Evolutionary conservation across 2,329 filamentous ascomycete genomes (phyloP), one percentile per base, ranked within the genome.

Genomic region (Curvularia sp.): DNA sequence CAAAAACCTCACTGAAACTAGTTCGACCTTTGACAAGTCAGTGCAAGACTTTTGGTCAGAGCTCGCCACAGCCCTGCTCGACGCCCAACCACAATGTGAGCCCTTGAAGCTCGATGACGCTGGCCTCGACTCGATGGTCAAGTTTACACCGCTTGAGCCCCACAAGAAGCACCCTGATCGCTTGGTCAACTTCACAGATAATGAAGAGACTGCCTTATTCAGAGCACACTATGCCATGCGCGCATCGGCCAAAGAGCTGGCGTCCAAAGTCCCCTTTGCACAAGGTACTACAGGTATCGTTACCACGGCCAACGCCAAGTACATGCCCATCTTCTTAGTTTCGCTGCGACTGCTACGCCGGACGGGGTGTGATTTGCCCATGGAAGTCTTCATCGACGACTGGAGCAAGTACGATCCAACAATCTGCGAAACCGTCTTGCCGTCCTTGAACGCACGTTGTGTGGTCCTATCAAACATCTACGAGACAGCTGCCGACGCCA

Each of bases 341-440:
- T 81, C 82, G 3, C 71, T 86, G 19, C 79, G 82, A 10, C 83
- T 85, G 79, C 75, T 85, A 23, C 81, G 84, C 12, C 80, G 80
- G 42, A 78, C 78, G 7, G 83, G 83, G 21, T 83, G 81, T 28
- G 77, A 68, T 3, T 71, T 86, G 8, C 83, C 84, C 0, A 80
- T 85, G 3, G 75, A 80, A 54, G 75, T 81, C 9, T 80, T 80
- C 54, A 69, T 81, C 8, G 73, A 64, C 27, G 66, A 72, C 49
- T 67, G 66, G 49, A 57, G 60, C 27, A 76, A 80, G 39, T 80
- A 77, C 63, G 74, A 80, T 25, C 51, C 67, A 1, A 59, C 72
- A n/a, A 65, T 78, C 9, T 81, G 78, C 71, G 73, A 77, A 10
- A 59, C 65, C 3, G 61, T 78, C 5, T 65, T 80, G 3, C 77